phyloP scores from a whole-genome alignment of 2,329 filamentous ascomycete genomes.

The Didymella pomorum region DNA sequence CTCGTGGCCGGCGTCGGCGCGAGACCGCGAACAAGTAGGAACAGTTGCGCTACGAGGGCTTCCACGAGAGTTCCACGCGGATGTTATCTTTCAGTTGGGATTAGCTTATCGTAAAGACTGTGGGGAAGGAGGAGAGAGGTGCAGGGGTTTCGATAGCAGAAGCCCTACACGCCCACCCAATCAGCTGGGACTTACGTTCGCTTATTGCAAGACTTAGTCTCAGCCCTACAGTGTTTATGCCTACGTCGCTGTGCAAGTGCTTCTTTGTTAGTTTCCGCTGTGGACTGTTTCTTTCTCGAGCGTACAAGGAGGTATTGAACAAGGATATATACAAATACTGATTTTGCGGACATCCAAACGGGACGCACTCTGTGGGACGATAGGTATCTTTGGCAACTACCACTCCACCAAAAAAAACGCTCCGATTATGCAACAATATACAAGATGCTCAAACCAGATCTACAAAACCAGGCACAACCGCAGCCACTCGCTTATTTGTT shows the following conservation, averaged over 20 bases:
- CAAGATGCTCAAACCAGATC: constrained; percentile 13
- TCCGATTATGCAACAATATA: constrained; percentile 24
- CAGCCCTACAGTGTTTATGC: constrained; percentile 1
- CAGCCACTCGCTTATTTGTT: constrained; percentile 55
- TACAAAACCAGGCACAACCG: constrained; percentile 2
- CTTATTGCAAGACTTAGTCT: neutral
- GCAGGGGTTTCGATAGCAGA: constrained; percentile 12
- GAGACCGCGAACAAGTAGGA: neutral
- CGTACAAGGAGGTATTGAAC: constrained; percentile 1
- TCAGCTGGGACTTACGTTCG: neutral
- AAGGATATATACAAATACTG: constrained; percentile 13
- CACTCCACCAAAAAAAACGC: constrained; percentile 17
- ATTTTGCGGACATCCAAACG: constrained; percentile 11
- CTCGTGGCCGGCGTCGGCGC: neutral
- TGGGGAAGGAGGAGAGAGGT: constrained; percentile 4
- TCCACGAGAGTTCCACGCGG: neutral
- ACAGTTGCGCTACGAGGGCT: constrained; percentile 3
- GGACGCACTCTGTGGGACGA: constrained; percentile 1
- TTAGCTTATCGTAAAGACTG: constrained; percentile 17
- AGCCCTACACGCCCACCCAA: constrained; percentile 15
- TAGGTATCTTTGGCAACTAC: constrained; percentile 18
- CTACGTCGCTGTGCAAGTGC: neutral
- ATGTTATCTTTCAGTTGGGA: constrained; percentile 17
- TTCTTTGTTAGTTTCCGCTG: neutral
- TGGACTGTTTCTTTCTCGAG: neutral